A percentile compares a stretch with the other conserved stretches of the same genome.
Evolutionary conservation across 306 rosid genomes (phyloP).

Genomic region (Trichosanthes truncata): DNA sequence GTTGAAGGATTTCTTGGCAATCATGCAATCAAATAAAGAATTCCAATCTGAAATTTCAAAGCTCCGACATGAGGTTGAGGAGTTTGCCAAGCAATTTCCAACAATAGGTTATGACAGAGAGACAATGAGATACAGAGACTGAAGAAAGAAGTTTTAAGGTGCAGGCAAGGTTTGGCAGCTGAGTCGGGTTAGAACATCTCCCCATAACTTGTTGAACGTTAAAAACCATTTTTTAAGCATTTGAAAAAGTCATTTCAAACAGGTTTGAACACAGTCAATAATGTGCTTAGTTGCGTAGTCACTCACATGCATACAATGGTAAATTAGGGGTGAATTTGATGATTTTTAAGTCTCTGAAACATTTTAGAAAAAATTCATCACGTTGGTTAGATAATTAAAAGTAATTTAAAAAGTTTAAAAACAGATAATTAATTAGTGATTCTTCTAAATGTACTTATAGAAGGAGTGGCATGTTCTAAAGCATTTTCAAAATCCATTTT

Average conservation of each 20-base stretch:
- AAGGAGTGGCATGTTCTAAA: not conserved
- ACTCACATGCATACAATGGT: not conserved
- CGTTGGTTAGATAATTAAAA: not conserved
- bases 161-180: not conserved
- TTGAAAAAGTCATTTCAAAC: too few relatives aligned
- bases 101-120: slow-evolving; percentile 71
- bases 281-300: not conserved
- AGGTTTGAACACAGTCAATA: not conserved
- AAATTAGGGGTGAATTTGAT: not conserved
- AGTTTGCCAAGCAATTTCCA: slow-evolving; percentile 75
- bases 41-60: slow-evolving; percentile 53
- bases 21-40: slow-evolving; percentile 51
- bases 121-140: slow-evolving; percentile 62
- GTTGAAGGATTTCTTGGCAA: slow-evolving; percentile 76
- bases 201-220: not conserved
- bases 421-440: too few relatives aligned
- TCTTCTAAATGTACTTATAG: not conserved
- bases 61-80: slow-evolving; percentile 65
- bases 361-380: not conserved
- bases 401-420: not conserved
- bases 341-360: not conserved
- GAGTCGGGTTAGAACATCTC: slow-evolving; percentile 3
- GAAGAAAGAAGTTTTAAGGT: slow-evolving; percentile 10
- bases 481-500: too few relatives aligned
- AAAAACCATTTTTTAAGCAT: too few relatives aligned